Evolutionary conservation across 2,329 filamentous ascomycete species (phyloP), one percentile per base, ranked within the genome.

Genomic region (Achaetomium macrosporum): DNA sequence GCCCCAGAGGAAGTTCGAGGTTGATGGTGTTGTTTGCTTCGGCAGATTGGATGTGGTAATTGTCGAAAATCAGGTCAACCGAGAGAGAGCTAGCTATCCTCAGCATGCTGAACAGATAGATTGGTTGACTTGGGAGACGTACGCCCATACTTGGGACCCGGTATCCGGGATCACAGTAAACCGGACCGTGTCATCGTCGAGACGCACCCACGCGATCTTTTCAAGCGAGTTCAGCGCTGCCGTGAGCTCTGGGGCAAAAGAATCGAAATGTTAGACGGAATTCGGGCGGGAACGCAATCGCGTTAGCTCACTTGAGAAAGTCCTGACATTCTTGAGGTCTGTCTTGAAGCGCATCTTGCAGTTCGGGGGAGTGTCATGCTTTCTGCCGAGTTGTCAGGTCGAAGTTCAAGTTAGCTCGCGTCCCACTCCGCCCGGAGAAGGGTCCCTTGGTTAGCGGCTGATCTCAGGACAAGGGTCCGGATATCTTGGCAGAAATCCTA

Each of bases 101-200:
- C 68, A 4, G 65, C 63, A 5, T 1, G 3, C 41, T 2, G 25
- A 25, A 17, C 11, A 11, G 20, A 30, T 13, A 10, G 30, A 29
- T 35, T 12, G 5, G 10, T 35, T 35, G 42, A 44, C 29, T 17
- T 35, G 40, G 12, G 19, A 29, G 41, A 83, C 84, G 66, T 77
- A 91, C 77, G 90, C 89, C 93, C 93, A 99, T 50, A 97, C 92
- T 76, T 97, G 92, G 9, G 90, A 95, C 55, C 93, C 92, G 64
- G 88, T 86, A 67, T 96, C 90, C 1, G 93, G 91, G 57, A 97
- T 92, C 64, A 97, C 88, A 55, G 93, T 97, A 73, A 99, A 96
- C 62, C 91, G 90, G 52, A 92, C 85, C 51, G 85, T 85, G 54
- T 91, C 85, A 71, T 95, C 83, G 71, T 92, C 89, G 33, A 99